These are phyloP conservation scores for Elongisporangium undulatum DNA, from an alignment of 352 stramenopile species.

Conservation along the genomic window DNA sequence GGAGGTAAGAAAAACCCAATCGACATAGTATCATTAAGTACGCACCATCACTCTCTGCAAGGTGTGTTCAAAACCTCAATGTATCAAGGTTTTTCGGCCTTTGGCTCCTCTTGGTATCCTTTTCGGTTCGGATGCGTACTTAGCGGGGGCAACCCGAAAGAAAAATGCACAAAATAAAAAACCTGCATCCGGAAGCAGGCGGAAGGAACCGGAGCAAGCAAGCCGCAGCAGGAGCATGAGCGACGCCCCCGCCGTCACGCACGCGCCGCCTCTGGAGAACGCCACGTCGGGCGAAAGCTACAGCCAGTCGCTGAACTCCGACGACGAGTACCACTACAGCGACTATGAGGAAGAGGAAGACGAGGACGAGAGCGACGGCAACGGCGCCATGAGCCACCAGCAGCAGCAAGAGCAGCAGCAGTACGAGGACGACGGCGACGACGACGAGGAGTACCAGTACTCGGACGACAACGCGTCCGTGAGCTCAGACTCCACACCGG, in stretches of 20 bases:
- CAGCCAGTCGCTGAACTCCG: constrained; percentile 46
- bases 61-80: not conserved
- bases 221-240: not conserved
- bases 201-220: not conserved
- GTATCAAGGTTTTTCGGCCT: not conserved
- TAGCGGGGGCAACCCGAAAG: not conserved
- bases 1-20: not conserved
- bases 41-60: not conserved
- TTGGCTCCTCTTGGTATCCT: not conserved
- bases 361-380: constrained; percentile 12
- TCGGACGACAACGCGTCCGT: constrained; percentile 48
- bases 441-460: constrained; percentile 59
- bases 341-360: constrained; percentile 73
- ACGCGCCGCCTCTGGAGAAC: not conserved
- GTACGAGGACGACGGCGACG: constrained; percentile 21
- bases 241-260: not conserved
- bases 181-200: not conserved
- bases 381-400: constrained; percentile 1
- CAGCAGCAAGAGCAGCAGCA: constrained; percentile 5
- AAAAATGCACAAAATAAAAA: not conserved
- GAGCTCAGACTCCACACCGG: constrained; percentile 15
- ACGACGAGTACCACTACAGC: constrained; percentile 84
- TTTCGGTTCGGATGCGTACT: not conserved
- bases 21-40: not conserved
- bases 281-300: constrained; percentile 1